A percentile compares a stretch with the other conserved stretches of the same genome.
Evolutionary conservation across 805 yeast species (phyloP).

Genomic region (Maudiozyma pseudohumilis): DNA sequence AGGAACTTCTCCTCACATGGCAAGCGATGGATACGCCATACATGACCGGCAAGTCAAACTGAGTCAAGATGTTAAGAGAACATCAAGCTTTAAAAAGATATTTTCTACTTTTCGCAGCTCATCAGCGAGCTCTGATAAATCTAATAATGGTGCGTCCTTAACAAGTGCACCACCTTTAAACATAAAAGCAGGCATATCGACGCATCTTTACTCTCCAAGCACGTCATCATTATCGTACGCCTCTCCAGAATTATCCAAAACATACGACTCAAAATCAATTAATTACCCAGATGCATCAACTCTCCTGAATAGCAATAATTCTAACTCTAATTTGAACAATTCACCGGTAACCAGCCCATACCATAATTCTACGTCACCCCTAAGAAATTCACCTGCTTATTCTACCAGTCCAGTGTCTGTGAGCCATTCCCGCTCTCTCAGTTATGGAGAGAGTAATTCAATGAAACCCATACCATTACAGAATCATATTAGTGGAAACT

Average conservation of each 20-base stretch:
- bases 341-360: no score
- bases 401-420: neutral
- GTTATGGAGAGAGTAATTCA: neutral
- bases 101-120: constrained; percentile 9
- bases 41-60: constrained; percentile 12
- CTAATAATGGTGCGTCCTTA: constrained; percentile 5
- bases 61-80: constrained; percentile 7
- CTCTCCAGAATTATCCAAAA: neutral
- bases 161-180: constrained; percentile 5
- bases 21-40: constrained; percentile 5
- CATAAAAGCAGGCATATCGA: constrained; percentile 1
- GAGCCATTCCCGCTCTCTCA: neutral
- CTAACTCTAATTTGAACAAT: no score
- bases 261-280: constrained; percentile 3
- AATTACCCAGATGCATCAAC: constrained; percentile 24
- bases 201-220: constrained; percentile 5
- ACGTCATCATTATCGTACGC: constrained; percentile 5
- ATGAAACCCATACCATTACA: no score
- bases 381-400: no score
- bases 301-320: constrained; percentile 6
- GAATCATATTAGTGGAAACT: no score
- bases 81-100: constrained; percentile 17
- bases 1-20: constrained; percentile 8
- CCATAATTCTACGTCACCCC: no score
- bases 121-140: constrained; percentile 6